Evolutionary conservation across 176 grass and related monocot genomes (phyloP), one percentile per base, ranked within the genome.

Genomic region (Canna indica): DNA sequence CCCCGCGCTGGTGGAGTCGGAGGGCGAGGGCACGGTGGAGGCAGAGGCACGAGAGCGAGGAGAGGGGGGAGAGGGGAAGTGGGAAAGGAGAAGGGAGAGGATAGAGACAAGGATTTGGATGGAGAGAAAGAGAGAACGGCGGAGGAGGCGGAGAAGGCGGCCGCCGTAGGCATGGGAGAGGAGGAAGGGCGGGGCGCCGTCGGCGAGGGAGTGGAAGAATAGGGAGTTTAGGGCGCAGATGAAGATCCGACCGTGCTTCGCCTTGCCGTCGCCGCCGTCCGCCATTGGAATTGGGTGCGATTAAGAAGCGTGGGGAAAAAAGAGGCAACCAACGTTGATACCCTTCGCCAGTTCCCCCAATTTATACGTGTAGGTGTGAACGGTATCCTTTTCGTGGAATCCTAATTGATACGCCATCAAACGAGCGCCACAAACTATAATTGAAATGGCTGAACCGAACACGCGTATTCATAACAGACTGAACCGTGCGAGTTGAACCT

Each of bases 21-120:
- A 22, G 0, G 47, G 36, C 6, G 47, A 81, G 28, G 34, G 47
- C n/a, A 32, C 70, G 45, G 61, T 41, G 59, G 68, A 36, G 80
- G 12, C 17, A 75, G 50, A 1, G 79, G 71, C n/a, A n/a, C 20
- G 77, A 41, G 31, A 63, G 69, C n/a, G 44, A 59, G 2, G 64
- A 82, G 1, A 64, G 65, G 0, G 62, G 50, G 1, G 32, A 2
- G 44, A 26, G 4, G 79, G 62, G 6, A 47, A 59, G 67, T 35
- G 2, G 69, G 72, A 5, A 75, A 41, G 79, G 66, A 73, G 25
- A 32, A 27, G 0, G 53, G 53, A 39, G 14, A 88, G 78, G 76
- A 70, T n/a, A 30, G 70, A 83, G 81, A 91, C 56, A 76, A 84
- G 13, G 60, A 68, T 16, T 39, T 77, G 79, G 73, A 96, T 74